Conservation (phyloP, 495 filamentous ascomycete genomes). For the Annulohypoxylon bovei region DNA sequence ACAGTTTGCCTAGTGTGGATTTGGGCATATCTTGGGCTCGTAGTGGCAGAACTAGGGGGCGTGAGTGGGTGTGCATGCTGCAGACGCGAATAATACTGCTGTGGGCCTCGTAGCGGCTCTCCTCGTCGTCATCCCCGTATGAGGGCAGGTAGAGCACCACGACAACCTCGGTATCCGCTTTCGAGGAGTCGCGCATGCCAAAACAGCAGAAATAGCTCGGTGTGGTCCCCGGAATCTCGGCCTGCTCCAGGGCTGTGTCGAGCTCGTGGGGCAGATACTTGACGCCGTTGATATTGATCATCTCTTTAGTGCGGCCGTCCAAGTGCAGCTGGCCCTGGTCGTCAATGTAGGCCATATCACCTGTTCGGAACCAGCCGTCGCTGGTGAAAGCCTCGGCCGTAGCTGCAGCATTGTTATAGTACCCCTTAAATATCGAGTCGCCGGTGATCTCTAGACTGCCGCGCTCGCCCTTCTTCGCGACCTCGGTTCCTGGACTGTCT, state of each 20-base stretch:
- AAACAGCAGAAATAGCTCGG: constrained; percentile 37
- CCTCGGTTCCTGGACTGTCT: not conserved
- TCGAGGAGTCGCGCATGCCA: constrained; percentile 5
- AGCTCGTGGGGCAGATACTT: constrained; percentile 58
- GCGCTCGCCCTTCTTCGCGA: constrained; percentile 31
- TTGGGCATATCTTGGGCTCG: constrained; percentile 43
- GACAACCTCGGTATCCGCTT: constrained; percentile 12
- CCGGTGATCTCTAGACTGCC: constrained; percentile 43
- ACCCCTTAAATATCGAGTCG: constrained; percentile 66
- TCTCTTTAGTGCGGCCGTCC: constrained; percentile 66
- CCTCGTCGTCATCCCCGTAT: constrained; percentile 2
- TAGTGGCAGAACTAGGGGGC: constrained; percentile 11
- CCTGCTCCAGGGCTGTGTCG: constrained; percentile 53
- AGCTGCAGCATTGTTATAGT: constrained; percentile 66
- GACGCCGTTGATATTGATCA: constrained; percentile 67
- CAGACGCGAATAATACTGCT: constrained; percentile 18
- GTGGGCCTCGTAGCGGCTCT: constrained; percentile 13
- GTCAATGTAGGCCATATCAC: constrained; percentile 65
- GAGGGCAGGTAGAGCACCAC: constrained; percentile 17
- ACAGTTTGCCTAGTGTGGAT: constrained; percentile 61
- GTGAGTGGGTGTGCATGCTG: constrained; percentile 22
- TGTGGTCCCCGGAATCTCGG: constrained; percentile 46
- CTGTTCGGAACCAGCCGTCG: constrained; percentile 77
- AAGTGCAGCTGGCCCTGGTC: constrained; percentile 62
- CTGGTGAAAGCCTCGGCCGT: constrained; percentile 64